These are phyloP conservation scores for Schizonepeta tenuifolia DNA, from an alignment of 257 asterid genomes.

Conservation along the genomic window DNA sequence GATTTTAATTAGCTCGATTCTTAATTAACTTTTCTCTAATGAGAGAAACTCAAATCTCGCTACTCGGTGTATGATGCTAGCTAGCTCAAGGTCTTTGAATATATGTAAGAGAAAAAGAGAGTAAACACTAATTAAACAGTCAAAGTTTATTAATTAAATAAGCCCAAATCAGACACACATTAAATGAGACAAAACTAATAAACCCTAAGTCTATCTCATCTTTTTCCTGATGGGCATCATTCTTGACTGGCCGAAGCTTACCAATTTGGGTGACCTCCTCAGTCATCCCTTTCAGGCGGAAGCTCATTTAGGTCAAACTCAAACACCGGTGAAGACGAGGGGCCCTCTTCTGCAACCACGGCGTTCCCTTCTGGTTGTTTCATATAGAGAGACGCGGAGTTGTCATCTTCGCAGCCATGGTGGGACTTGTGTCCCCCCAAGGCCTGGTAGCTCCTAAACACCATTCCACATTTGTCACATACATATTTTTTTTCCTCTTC, in stretches of 20 bases:
- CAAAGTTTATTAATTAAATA: background rate
- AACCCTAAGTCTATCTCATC: conserved; percentile 5
- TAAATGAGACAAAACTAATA: background rate
- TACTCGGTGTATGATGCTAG: too few species aligned
- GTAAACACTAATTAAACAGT: background rate
- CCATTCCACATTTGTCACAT: conserved; percentile 14
- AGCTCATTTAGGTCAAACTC: conserved; percentile 28
- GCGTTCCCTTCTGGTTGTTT: background rate
- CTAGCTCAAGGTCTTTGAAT: background rate
- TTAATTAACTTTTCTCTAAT: too few species aligned
- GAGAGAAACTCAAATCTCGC: too few species aligned
- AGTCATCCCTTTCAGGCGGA: background rate
- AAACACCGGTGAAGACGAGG: background rate
- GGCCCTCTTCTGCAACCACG: background rate
- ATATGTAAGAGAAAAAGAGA: background rate
- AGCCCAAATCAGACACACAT: background rate
- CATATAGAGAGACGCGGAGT: too few species aligned
- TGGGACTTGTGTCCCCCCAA: conserved; percentile 32
- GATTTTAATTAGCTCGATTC: too few species aligned
- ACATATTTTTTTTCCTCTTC: too few species aligned
- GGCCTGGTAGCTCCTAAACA: conserved; percentile 23
- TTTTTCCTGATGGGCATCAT: background rate
- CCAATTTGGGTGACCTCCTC: background rate
- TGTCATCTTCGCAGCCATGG: background rate
- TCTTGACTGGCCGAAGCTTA: background rate